Evolutionary conservation across 2,329 filamentous ascomycete species (phyloP).

Genomic region (Fusarium solani-melongenae): DNA sequence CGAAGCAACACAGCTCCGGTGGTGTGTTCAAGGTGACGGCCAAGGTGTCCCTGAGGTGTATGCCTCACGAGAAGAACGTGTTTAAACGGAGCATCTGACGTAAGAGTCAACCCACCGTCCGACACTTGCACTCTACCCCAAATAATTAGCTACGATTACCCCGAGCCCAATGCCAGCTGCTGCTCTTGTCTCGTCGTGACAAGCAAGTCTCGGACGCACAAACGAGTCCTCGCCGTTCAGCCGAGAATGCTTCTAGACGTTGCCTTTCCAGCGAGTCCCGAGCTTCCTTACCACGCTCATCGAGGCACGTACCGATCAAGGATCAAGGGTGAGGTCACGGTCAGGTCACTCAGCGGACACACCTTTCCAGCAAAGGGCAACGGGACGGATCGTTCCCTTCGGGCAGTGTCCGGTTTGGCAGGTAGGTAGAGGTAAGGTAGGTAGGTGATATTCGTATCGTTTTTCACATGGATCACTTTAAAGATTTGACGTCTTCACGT

Average conservation of each 20-base stretch:
- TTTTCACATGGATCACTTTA: constrained; percentile 38
- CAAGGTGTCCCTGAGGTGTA: constrained; percentile 4
- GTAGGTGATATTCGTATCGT: constrained; percentile 12
- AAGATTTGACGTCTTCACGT: constrained; percentile 42
- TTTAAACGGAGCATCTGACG: constrained; percentile 31
- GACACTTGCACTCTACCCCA: constrained; percentile 5
- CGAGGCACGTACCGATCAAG: background rate
- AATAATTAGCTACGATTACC: constrained; percentile 12
- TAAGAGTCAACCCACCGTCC: constrained; percentile 27
- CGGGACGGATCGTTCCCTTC: constrained; percentile 20
- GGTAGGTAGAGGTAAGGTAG: constrained; percentile 4
- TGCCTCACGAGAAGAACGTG: constrained; percentile 21
- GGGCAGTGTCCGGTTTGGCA: constrained; percentile 14
- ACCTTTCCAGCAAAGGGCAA: background rate
- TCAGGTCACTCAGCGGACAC: constrained; percentile 7
- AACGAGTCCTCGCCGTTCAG: background rate
- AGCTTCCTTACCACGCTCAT: background rate
- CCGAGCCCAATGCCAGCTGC: background rate
- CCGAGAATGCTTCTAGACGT: background rate
- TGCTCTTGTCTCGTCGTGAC: background rate
- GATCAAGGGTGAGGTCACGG: constrained; percentile 5
- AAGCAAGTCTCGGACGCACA: background rate
- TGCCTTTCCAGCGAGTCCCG: background rate
- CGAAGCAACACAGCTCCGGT: background rate
- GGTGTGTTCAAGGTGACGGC: constrained; percentile 6